phyloP scores from a whole-genome alignment of 306 rosid genomes.

The Aeschynomene evenia region DNA sequence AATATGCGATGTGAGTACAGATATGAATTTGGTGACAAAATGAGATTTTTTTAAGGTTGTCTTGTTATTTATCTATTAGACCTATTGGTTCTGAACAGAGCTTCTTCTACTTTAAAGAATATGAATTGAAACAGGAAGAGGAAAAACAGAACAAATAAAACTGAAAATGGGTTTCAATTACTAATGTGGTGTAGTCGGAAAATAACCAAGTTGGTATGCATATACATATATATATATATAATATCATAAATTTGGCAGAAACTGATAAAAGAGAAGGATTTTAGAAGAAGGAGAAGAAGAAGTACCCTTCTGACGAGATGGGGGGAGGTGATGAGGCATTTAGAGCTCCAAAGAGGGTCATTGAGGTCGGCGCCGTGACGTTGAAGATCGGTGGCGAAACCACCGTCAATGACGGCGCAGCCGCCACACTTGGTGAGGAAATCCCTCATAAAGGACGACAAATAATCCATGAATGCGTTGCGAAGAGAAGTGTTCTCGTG shows the following conservation, averaged over 20 bases:
- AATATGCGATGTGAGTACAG: not conserved
- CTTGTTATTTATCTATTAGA: too few relatives aligned
- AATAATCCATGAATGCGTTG: too few relatives aligned
- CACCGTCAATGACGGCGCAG: conserved; percentile 75
- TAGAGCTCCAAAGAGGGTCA: conserved; percentile 96
- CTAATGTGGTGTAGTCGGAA: too few relatives aligned
- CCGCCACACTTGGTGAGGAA: conserved; percentile 68
- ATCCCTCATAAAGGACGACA: conserved; percentile 41
- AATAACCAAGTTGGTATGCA: too few relatives aligned
- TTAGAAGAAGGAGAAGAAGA: not conserved
- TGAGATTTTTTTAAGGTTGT: not conserved
- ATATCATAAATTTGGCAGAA: not conserved
- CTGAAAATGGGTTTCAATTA: too few relatives aligned
- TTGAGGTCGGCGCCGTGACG: conserved; percentile 86
- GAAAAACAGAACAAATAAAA: too few relatives aligned
- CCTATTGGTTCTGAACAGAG: too few relatives aligned
- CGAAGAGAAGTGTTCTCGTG: too few relatives aligned
- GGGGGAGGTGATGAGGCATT: conserved; percentile 74
- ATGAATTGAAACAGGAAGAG: too few relatives aligned
- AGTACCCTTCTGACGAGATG: conserved; percentile 80
- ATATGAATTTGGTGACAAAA: not conserved
- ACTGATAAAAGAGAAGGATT: too few relatives aligned
- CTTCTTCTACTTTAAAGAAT: too few relatives aligned
- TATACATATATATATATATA: too few relatives aligned
- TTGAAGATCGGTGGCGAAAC: conserved; percentile 90